Base-by-base conservation (phyloP, 257 asterid species). In the Fraxinus pennsylvanica region DNA sequence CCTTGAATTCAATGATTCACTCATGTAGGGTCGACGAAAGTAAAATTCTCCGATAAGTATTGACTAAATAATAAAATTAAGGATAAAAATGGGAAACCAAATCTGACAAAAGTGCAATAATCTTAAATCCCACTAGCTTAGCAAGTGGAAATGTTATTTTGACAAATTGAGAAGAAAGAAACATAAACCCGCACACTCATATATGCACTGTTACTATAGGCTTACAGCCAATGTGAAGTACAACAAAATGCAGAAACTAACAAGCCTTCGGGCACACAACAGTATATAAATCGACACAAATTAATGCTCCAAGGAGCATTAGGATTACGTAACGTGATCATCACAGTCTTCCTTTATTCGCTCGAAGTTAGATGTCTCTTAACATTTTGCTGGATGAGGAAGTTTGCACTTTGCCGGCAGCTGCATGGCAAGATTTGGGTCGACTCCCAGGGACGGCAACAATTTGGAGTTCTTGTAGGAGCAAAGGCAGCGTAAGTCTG, bases 361-460 rank as follows among this genome's bases (percentile, higher is more conserved):
- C 12, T 27, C 12, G 32, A 27, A 27, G 15, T 63, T 27, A 61
- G 12, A 9, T 1, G 35, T 27, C 59, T 69, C 77, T 39, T 74
- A 91, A 84, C 92, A 89, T 67, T 45, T 78, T 27, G 87, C 73
- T 25, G 86, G 81, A 80, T 80, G 39, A 27, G 90, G 83, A 45
- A 91, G 79, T 67, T 84, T 84, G 79, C 92, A 90, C 87, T 83
- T 85, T 52, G 82, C 79, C 41, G 93, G 92, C 12, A 90, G 90
- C 66, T 85, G 85, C 25, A 84, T 14, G 57, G 92, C 97, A 22
- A 92, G 86, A 0, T 81, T 73, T 0, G 90, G 90, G 76, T 92
- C 91, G 4, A 90, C 83, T 33, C 97, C 93, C 0, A 90, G 74
- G 2, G 88, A 63, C 6, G 92, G 92, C 82, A 90, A 75, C 65